phyloP scores from a whole-genome alignment of 495 filamentous ascomycete species.

The Aspergillus cavernicola region DNA sequence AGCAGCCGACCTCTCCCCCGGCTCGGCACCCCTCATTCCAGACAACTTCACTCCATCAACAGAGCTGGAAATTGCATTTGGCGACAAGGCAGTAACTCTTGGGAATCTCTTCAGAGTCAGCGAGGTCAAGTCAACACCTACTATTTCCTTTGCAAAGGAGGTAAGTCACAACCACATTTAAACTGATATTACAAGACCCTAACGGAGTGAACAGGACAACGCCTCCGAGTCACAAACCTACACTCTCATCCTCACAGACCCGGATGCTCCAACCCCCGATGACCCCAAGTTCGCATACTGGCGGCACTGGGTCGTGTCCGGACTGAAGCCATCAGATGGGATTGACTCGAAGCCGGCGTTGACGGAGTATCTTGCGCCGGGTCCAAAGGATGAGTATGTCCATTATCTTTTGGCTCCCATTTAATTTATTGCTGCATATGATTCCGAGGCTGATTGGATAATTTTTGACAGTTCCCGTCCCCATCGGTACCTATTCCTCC shows the following conservation, averaged over 20 bases:
- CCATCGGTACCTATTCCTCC: slow-evolving; percentile 17
- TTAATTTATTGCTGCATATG: neutral
- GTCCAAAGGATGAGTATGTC: slow-evolving; percentile 20
- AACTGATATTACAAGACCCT: neutral
- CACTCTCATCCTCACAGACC: slow-evolving; percentile 17
- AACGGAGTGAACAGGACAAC: neutral
- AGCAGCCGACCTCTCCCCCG: slow-evolving; percentile 5
- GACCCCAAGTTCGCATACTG: slow-evolving; percentile 21
- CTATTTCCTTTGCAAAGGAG: slow-evolving; percentile 12
- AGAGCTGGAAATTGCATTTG: slow-evolving; percentile 6
- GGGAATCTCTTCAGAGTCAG: slow-evolving; percentile 17
- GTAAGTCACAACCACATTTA: neutral
- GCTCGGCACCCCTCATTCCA: slow-evolving; percentile 10
- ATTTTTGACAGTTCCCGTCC: slow-evolving; percentile 5
- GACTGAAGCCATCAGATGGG: neutral
- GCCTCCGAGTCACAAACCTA: neutral
- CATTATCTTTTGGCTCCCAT: neutral
- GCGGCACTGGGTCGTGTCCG: slow-evolving; percentile 18
- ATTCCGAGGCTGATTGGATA: neutral
- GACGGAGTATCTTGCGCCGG: slow-evolving; percentile 20
- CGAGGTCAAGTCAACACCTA: slow-evolving; percentile 11
- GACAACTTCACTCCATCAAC: slow-evolving; percentile 7
- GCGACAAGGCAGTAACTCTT: neutral
- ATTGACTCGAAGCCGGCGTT: neutral
- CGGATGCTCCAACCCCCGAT: slow-evolving; percentile 17